Base-by-base conservation (phyloP, 345 rosid genomes). In the Brassica cretica region DNA sequence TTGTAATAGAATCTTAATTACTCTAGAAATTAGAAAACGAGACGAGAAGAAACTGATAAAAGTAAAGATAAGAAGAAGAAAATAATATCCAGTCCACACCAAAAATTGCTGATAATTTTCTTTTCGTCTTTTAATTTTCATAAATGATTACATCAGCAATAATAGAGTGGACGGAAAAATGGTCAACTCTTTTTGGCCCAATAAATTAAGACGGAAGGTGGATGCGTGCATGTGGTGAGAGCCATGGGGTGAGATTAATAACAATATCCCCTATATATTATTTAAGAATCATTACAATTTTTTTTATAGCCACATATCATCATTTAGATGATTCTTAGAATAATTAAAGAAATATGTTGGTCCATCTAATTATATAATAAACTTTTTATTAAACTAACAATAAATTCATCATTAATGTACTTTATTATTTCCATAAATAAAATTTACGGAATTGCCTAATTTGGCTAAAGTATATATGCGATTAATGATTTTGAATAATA, bases 111-210 rank as follows among this genome's bases (percentile, higher is more conserved):
- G 46, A 39, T 39, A 10, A 39, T 39, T 39, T 46, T 5, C 1
- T 24, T 19, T 21, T 5, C 62, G 12, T 46, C 37, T 30, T 69
- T 69, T 51, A 4, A 7, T 30, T 51, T 73, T 9, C 33, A 37
- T 56, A 35, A 66, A 55, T 21, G 37, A 15, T 25, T 27, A 59
- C 16, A 27, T 51, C 69, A 63, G 56, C 64, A 63, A 62, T 76
- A 63, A 49, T 62, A 62, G 64, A 70, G 37, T 59, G 4, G 68
- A 60, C 18, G 39, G 1, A 14, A 24, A 70, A 14, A 14, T 32
- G 41, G 75, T 77, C 80, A 77, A 77, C 75, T 1, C 80, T 76
- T 60, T 60, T 49, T 39, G n/a, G 65, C 33, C 70, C 75, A 76
- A 53, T 63, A 70, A 63, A 76, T n/a, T 14, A 49, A 14, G 25